Evolutionary conservation across 2,329 filamentous ascomycete genomes (phyloP), one percentile per base, ranked within the genome.

Genomic region (Cercospora canescens): DNA sequence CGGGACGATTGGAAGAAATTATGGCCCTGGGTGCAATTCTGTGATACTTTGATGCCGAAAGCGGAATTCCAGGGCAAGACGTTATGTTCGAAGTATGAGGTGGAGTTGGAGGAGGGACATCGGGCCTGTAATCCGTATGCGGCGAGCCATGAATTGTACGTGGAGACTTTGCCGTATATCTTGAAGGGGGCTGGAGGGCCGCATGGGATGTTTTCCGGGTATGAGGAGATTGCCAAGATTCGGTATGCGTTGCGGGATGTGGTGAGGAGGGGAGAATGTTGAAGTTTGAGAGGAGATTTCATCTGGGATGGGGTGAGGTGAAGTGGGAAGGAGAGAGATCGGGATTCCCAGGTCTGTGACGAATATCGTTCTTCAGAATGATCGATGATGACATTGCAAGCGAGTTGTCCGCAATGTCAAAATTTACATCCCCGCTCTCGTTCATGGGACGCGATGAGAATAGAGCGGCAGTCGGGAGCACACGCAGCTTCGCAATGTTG

Each of bases 151-250:
- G 65, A 66, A 50, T 37, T 69, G 28, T 69, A 69, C 14, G 57
- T 67, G 39, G 68, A 69, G 28, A 64, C 62, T 5, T 59, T 66
- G 57, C 63, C 68, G 39, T 69, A 67, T 50, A 65, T 69, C 24
- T 18, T 66, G 4, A 58, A 58, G 41, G 59, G 59, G 12, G 52
- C 64, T 26, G 64, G 64, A 62, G 64, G 64, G 12, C 64, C 64
- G 41, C 32, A 57, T 58, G 59, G 64, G 18, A 59, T 62, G 52
- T 66, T 54, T n/a, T 41, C 64, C 12, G 64, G 64, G 12, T 66
- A 62, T 39, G 59, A 62, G 34, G 64, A 66, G 59, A 66, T 66
- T 35, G 39, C 37, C 2, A 66, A 66, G 52, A 66, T 66, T 34
- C 26, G 62, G 12, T 48, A 45, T 18, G 62, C 62, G 18, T 35